Conservation (phyloP, 1,139 yeast genomes). For the Pichia sp. region DNA sequence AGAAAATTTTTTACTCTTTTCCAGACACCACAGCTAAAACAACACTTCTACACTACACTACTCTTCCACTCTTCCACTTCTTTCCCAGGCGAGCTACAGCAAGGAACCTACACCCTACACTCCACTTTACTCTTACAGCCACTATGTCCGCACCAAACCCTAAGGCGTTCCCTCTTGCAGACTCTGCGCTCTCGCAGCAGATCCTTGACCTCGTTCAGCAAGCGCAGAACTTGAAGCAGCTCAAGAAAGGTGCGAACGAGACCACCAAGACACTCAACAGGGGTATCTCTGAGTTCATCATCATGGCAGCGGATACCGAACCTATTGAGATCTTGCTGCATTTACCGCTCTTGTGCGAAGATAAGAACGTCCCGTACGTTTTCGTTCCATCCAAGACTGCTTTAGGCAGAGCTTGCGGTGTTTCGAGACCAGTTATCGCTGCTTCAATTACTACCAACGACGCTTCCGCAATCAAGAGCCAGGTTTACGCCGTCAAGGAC, state of each 20-base stretch:
- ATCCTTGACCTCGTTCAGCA: constrained; percentile 97
- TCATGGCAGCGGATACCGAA: constrained; percentile 99
- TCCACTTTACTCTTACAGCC: constrained; percentile 3
- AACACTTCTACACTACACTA: neutral
- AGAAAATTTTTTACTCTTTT: neutral
- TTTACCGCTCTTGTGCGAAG: constrained; percentile 96
- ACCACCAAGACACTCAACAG: constrained; percentile 99
- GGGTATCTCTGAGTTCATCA: constrained; percentile 98
- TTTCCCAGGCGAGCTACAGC: constrained; percentile 37
- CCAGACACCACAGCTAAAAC: neutral
- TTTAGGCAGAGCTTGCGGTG: constrained; percentile 99
- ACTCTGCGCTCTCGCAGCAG: constrained; percentile 90
- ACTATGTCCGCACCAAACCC: constrained; percentile 73
- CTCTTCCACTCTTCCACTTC: neutral
- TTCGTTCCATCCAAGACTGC: constrained; percentile 98
- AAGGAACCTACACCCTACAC: constrained; percentile 63
- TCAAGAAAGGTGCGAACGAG: constrained; percentile 99
- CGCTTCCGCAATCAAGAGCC: constrained; percentile 95
- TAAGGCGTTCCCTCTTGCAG: constrained; percentile 98
- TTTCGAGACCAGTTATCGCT: constrained; percentile 97
- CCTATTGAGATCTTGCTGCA: constrained; percentile 98
- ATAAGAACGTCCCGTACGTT: constrained; percentile 98
- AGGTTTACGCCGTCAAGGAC: constrained; percentile 95
- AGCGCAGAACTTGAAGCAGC: constrained; percentile 95
- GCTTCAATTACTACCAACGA: constrained; percentile 98